These are phyloP conservation scores for Spergularia azorica DNA, from an alignment of 179 eudicot genomes.

Conservation along the genomic window DNA sequence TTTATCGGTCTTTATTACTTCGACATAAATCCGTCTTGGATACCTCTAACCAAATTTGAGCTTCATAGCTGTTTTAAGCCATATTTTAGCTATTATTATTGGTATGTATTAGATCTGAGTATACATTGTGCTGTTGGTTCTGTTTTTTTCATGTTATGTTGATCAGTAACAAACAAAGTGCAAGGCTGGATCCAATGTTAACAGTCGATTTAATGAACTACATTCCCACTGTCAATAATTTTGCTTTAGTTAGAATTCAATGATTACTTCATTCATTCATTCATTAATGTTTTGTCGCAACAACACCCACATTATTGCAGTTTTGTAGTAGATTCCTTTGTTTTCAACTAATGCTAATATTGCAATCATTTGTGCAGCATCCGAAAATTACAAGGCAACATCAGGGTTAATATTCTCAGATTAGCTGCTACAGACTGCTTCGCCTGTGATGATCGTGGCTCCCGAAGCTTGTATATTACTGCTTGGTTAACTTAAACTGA, in stretches of 20 bases:
- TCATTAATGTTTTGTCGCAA: neutral
- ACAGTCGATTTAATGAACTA: too few relatives aligned
- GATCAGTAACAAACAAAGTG: neutral
- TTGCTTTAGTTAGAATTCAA: conserved; percentile 21
- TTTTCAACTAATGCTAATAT: conserved; percentile 5
- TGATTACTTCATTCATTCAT: conserved; percentile 1
- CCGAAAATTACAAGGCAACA: conserved; percentile 1
- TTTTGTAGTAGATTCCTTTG: conserved; percentile 2
- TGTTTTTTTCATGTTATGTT: neutral
- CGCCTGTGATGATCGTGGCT: neutral
- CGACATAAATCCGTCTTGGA: too few relatives aligned
- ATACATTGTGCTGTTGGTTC: neutral
- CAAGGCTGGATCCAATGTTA: conserved; percentile 5
- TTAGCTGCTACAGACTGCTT: conserved; percentile 13
- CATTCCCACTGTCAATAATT: conserved; percentile 4
- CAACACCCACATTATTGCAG: neutral
- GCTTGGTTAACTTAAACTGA: conserved; percentile 9
- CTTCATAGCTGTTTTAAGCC: too few relatives aligned
- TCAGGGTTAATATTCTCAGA: neutral
- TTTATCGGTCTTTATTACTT: too few relatives aligned
- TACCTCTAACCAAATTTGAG: too few relatives aligned
- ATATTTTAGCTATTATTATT: neutral
- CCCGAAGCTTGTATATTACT: conserved; percentile 17
- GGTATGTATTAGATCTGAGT: neutral
- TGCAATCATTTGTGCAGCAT: conserved; percentile 22